Percentiles rank a stretch among this genome's conserved stretches.
Evolutionary conservation across 139 green algal species (phyloP).

Genomic region (Chlorella sorokiniana): DNA sequence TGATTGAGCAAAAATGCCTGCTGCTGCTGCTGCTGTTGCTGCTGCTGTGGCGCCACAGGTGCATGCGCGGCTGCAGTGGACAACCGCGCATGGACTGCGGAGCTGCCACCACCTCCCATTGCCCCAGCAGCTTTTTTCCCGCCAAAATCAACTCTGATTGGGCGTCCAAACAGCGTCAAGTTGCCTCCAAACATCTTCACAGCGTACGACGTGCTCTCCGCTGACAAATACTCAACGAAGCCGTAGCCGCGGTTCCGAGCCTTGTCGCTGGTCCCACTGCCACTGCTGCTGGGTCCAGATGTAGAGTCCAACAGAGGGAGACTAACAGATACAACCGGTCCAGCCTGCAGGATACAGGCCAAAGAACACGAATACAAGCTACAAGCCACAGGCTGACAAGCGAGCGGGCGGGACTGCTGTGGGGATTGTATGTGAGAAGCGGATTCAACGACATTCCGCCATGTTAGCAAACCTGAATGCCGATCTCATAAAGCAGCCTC

Average conservation of each 20-base stretch:
- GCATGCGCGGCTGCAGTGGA: background rate
- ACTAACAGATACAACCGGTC: constrained; percentile 18
- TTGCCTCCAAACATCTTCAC: constrained; percentile 21
- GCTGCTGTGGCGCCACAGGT: background rate
- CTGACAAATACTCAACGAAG: constrained; percentile 31
- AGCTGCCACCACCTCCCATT: background rate
- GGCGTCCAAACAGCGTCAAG: constrained; percentile 4
- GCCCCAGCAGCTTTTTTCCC: background rate
- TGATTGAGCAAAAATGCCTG: background rate
- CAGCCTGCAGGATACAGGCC: background rate
- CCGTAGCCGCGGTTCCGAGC: background rate
- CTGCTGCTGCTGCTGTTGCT: background rate
- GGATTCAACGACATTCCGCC: too few relatives aligned
- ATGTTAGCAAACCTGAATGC: constrained; percentile 18
- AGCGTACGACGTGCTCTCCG: constrained; percentile 27
- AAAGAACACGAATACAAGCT: background rate
- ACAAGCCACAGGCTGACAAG: background rate
- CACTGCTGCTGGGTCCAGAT: too few relatives aligned
- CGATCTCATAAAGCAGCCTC: constrained; percentile 35
- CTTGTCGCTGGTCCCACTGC: background rate
- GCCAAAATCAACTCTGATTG: constrained; percentile 13
- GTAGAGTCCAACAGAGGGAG: background rate
- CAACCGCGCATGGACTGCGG: background rate
- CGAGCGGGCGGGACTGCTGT: background rate
- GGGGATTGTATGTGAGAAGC: background rate